Percentiles rank a stretch among this genome's conserved stretches.
Evolutionary conservation across 208 protist genomes (phyloP).

Genomic region (Leishmania braziliensis): DNA sequence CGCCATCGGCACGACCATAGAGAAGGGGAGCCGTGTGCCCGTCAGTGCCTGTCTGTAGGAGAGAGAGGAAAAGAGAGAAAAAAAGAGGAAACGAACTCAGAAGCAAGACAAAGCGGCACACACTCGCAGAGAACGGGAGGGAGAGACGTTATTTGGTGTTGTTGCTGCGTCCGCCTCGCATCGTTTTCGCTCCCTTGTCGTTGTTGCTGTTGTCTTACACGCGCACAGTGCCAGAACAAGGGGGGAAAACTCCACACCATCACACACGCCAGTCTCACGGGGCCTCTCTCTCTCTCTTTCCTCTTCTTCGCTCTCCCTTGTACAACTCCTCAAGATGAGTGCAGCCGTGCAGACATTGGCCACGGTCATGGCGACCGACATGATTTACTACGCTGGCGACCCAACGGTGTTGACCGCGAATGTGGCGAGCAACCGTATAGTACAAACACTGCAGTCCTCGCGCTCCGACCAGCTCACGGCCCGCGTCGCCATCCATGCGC

Average conservation of each 20-base stretch:
- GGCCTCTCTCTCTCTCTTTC: neutral
- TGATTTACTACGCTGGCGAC: conserved; percentile 82
- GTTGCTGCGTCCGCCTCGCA: neutral
- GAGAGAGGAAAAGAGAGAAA: neutral
- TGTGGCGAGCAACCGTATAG: conserved; percentile 49
- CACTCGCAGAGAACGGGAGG: neutral
- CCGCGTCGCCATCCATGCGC: conserved; percentile 79
- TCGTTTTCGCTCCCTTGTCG: neutral
- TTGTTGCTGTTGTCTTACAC: conserved; percentile 7
- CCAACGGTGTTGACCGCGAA: conserved; percentile 52
- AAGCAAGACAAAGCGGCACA: neutral
- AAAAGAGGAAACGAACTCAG: neutral
- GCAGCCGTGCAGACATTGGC: conserved; percentile 59
- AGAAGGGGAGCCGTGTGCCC: neutral
- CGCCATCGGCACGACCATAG: neutral
- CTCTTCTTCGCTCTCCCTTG: conserved; percentile 3
- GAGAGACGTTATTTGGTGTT: neutral
- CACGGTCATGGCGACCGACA: conserved; percentile 67
- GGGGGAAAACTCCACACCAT: neutral
- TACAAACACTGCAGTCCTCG: conserved; percentile 50
- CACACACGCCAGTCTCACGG: neutral
- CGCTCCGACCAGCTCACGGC: conserved; percentile 65
- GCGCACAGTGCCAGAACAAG: neutral
- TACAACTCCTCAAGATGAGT: conserved; percentile 32
- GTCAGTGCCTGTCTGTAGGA: neutral